Base-by-base conservation (phyloP, 495 filamentous ascomycete genomes). In the Geopyxis carbonaria region DNA sequence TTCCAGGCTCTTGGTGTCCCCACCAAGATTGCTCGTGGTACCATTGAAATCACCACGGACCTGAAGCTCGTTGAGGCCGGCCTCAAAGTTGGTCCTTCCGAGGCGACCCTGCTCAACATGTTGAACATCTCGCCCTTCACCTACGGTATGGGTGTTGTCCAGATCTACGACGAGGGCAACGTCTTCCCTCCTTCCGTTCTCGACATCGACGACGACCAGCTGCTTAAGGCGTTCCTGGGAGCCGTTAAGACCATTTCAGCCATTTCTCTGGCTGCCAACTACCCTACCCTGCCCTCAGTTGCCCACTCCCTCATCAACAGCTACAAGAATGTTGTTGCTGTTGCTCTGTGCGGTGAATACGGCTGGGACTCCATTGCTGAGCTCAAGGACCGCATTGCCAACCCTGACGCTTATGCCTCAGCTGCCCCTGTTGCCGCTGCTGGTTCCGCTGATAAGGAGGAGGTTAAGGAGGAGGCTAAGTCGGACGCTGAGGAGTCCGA, bases 1-100 rank as follows among this genome's bases (percentile, higher is more conserved):
- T 99, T 99, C 84, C 89, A 99, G 74, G 89, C 89, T 59, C 91
- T 99, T 62, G 89, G 89, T 80, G 83, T 99, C 64, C 89, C 89
- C 60, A 99, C 89, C 70, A 99, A 99, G 80, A 99, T 99, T 67
- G 89, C 89, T 57, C 91, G 89, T 92, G 89, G 89, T 85, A 99
- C 89, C 69, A 95, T 99, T 62, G 89, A 99, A 86, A 99, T 99
- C 63, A 93, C 85, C 39, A 74, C 78, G 55, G 89, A 99, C 58
- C 69, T 99, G 58, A 95, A 93, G 80, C 78, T 99, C 56, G 78
- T 94, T 65, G 83, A 93, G 68, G 75, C 81, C 45, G 78, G 78
- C 42, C 67, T 27, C 69, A 93, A 93, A 70, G 89, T 99, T 69
- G 89, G 91, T 61, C 78, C 89, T 59, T 99, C 89, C 60, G 89